Evolutionary conservation across 371 early-diverging fungal species (phyloP).

Genomic region (Coemansia sp.): DNA sequence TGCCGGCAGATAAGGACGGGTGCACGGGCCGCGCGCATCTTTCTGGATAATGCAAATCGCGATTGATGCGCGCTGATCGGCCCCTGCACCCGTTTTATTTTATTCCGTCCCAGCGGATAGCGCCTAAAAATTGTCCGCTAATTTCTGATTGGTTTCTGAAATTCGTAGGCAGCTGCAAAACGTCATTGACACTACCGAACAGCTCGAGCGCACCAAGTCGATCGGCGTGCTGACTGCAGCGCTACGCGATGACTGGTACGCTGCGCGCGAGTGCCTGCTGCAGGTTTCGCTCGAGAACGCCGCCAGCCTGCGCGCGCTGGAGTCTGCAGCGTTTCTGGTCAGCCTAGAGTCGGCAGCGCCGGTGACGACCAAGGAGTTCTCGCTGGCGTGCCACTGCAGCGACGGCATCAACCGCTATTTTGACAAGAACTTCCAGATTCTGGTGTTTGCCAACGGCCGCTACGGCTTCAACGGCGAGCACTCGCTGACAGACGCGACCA

Average conservation of each 20-base stretch:
- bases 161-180: constrained; percentile 39
- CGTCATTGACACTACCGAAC: constrained; percentile 33
- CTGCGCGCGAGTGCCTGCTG: constrained; percentile 53
- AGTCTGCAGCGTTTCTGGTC: constrained; percentile 60
- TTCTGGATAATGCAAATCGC: not conserved
- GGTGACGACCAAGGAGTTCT: constrained; percentile 58
- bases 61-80: constrained; percentile 3
- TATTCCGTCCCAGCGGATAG: not conserved
- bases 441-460: constrained; percentile 54
- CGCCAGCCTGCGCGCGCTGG: constrained; percentile 54
- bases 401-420: constrained; percentile 52
- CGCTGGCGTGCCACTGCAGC: constrained; percentile 53
- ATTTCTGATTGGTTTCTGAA: not conserved
- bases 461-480: constrained; percentile 56
- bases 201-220: constrained; percentile 37
- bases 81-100: not conserved
- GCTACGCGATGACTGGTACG: constrained; percentile 57
- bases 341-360: constrained; percentile 62
- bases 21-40: not conserved
- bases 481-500: constrained; percentile 55
- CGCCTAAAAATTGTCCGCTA: constrained; percentile 2
- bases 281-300: constrained; percentile 52
- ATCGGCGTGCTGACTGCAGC: constrained; percentile 60
- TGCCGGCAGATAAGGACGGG: not conserved
- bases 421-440: constrained; percentile 55